These are phyloP conservation scores for Suillus occidentalis DNA, from an alignment of 768 basidiomycete genomes.

Conservation along the genomic window DNA sequence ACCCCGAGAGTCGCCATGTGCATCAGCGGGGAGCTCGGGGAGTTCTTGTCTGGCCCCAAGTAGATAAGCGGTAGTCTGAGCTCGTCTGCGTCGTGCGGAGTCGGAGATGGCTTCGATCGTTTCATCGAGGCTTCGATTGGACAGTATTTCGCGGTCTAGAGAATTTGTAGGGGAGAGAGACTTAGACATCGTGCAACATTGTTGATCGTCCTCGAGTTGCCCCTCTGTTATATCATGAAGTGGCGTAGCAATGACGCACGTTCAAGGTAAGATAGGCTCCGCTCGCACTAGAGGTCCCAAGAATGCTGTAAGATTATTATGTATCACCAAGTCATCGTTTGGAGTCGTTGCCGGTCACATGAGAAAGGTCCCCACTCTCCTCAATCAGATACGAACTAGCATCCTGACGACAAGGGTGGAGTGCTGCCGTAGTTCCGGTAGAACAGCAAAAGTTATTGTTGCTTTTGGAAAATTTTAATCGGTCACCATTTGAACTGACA, in stretches of 20 bases:
- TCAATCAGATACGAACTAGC: too few relatives aligned
- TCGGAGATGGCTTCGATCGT: background rate
- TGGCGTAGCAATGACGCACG: background rate
- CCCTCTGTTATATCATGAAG: background rate
- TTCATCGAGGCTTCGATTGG: background rate
- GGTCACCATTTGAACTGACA: too few relatives aligned
- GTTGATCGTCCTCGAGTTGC: background rate
- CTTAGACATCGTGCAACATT: background rate
- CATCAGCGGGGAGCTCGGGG: too few relatives aligned
- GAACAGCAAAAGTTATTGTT: too few relatives aligned
- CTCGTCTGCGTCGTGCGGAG: background rate
- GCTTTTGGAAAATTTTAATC: too few relatives aligned
- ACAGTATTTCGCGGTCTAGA: background rate
- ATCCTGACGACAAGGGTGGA: too few relatives aligned
- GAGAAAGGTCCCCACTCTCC: too few relatives aligned
- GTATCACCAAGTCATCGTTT: too few relatives aligned
- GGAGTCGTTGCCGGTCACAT: too few relatives aligned
- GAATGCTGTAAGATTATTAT: too few relatives aligned
- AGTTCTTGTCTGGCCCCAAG: background rate
- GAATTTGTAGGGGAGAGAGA: background rate
- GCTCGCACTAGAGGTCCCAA: background rate
- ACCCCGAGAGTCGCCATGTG: too few relatives aligned
- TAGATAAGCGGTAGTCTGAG: background rate
- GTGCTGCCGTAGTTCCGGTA: too few relatives aligned
- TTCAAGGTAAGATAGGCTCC: background rate